phyloP scores from a whole-genome alignment of 192 early-diverging fungal genomes.

The Entomortierella parvispora region DNA sequence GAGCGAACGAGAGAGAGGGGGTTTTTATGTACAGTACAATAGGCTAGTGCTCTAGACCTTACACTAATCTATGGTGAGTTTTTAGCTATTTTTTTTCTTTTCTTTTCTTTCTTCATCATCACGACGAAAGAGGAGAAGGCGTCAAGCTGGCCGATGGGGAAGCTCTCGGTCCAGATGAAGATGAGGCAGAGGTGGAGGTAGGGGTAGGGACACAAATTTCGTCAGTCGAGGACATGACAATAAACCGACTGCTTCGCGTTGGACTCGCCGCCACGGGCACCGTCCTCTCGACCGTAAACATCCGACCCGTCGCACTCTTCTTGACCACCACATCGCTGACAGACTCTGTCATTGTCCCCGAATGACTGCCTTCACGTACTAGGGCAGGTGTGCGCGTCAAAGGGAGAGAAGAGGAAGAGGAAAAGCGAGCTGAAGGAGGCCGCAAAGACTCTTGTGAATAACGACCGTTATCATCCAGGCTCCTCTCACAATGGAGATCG shows the following conservation, averaged over 20 bases:
- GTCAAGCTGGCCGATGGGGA: no score
- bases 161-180: not conserved
- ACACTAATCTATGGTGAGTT: not conserved
- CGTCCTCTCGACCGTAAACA: conserved; percentile 44
- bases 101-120: not conserved
- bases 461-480: no score
- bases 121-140: not conserved
- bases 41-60: no score
- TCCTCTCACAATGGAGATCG: no score
- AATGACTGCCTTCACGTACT: not conserved
- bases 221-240: conserved; percentile 30
- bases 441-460: no score
- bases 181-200: not conserved
- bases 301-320: conserved; percentile 46
- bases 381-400: not conserved
- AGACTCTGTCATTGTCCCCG: conserved; percentile 4
- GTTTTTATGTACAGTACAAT: no score
- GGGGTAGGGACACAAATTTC: not conserved
- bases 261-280: conserved; percentile 36
- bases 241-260: conserved; percentile 38
- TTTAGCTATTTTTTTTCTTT: not conserved
- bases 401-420: no score
- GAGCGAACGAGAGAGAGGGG: no score
- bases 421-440: no score
- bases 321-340: conserved; percentile 48